Percentiles rank a stretch among this genome's conserved stretches.
These are phyloP conservation scores for Hydrangea macrophylla DNA, from an alignment of 148 eudicot genomes.

Conservation along the genomic window DNA sequence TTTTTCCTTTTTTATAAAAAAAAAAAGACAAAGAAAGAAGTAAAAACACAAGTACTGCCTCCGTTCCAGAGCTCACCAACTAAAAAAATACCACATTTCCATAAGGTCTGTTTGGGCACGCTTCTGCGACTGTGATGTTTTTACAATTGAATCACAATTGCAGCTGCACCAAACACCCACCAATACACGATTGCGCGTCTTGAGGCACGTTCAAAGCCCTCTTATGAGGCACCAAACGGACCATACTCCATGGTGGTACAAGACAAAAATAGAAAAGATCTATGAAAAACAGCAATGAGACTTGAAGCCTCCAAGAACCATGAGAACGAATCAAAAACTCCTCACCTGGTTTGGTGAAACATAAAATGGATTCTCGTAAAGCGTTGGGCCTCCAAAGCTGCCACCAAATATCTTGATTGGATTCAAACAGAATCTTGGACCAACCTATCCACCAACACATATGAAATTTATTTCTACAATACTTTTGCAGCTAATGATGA, in stretches of 20 bases:
- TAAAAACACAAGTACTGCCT: too few species aligned
- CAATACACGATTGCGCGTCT: too few species aligned
- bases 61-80: too few species aligned
- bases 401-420: slow-evolving; percentile 96
- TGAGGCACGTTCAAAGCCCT: too few species aligned
- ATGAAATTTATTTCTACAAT: not conserved
- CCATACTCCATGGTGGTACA: not conserved
- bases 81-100: too few species aligned
- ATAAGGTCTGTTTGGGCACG: too few species aligned
- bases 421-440: slow-evolving; percentile 93
- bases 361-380: slow-evolving; percentile 89
- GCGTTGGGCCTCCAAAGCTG: slow-evolving; percentile 97
- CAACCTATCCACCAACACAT: slow-evolving; percentile 48
- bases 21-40: too few species aligned
- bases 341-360: slow-evolving; percentile 88
- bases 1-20: too few species aligned
- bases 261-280: not conserved
- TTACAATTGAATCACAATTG: too few species aligned
- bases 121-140: too few species aligned
- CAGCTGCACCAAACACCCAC: too few species aligned
- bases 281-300: not conserved
- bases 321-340: not conserved
- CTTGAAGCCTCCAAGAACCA: not conserved
- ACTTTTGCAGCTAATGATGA: not conserved
- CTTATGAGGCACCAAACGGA: too few species aligned